A percentile compares a stretch with the other conserved stretches of the same genome.
Evolutionary conservation across 108 stramenopile genomes (phyloP).

Genomic region (Heterococcus sp.): DNA sequence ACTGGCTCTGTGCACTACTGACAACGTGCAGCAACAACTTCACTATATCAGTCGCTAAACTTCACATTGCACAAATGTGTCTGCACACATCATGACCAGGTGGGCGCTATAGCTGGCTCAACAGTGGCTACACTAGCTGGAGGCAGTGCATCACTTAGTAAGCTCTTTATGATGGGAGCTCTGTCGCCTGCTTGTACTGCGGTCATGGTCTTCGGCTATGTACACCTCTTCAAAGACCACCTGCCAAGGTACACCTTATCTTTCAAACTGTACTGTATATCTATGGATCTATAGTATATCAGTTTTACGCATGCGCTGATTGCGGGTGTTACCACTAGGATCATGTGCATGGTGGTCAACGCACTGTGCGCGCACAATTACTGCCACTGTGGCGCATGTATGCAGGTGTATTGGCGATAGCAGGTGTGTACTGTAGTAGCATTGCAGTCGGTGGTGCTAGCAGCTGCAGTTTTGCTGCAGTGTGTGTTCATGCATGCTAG

Average conservation of each 20-base stretch:
- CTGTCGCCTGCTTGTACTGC: slow-evolving; percentile 72
- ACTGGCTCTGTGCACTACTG: slow-evolving; percentile 24
- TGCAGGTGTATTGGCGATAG: too few relatives aligned
- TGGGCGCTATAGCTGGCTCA: slow-evolving; percentile 69
- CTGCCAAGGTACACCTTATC: slow-evolving; percentile 3
- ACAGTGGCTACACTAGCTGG: slow-evolving; percentile 67
- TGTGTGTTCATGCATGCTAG: slow-evolving; percentile 97
- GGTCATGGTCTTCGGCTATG: slow-evolving; percentile 82
- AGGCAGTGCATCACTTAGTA: background rate
- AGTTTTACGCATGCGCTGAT: background rate
- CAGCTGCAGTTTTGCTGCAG: too few relatives aligned
- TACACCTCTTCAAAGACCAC: slow-evolving; percentile 69
- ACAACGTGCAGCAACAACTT: slow-evolving; percentile 23
- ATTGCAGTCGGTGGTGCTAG: too few relatives aligned
- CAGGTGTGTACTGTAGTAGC: too few relatives aligned
- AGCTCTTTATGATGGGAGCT: slow-evolving; percentile 21
- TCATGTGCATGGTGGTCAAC: too few relatives aligned
- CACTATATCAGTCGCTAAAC: background rate
- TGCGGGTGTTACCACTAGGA: too few relatives aligned
- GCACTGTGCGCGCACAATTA: too few relatives aligned
- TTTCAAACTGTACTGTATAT: background rate
- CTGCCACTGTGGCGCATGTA: too few relatives aligned
- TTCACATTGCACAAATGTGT: background rate
- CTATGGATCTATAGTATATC: background rate
- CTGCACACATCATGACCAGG: too few relatives aligned